A percentile compares a stretch with the other conserved stretches of the same genome.
phyloP scores from a whole-genome alignment of 495 filamentous ascomycete genomes.

The Penicillium goetzii region DNA sequence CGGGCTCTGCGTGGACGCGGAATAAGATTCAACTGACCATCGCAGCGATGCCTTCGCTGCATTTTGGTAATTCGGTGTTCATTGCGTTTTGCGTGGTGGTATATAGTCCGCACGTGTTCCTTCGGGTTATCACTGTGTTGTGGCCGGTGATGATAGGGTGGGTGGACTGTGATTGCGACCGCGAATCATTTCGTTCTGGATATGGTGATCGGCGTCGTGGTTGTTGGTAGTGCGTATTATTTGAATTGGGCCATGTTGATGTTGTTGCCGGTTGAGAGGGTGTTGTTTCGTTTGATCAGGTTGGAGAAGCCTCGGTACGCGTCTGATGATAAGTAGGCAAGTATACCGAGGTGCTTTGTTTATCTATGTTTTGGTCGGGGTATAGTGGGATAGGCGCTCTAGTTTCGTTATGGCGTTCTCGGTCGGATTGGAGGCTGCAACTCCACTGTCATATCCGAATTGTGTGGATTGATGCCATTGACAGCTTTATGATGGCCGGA shows the following conservation, averaged over 20 bases:
- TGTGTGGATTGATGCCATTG: slow-evolving; percentile 2
- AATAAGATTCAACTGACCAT: slow-evolving; percentile 59
- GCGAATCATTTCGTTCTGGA: slow-evolving; percentile 70
- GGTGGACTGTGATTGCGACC: slow-evolving; percentile 64
- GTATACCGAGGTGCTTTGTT: background rate
- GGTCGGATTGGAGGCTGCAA: background rate
- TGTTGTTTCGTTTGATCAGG: slow-evolving; percentile 51
- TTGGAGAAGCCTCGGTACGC: slow-evolving; percentile 53
- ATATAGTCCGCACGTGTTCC: slow-evolving; percentile 44
- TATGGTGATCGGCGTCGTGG: slow-evolving; percentile 53
- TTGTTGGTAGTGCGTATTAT: slow-evolving; percentile 50
- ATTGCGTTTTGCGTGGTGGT: slow-evolving; percentile 60
- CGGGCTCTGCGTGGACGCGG: slow-evolving; percentile 61
- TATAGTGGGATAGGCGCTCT: background rate
- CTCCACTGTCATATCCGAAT: background rate
- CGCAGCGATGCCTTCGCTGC: slow-evolving; percentile 62
- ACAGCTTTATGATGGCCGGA: slow-evolving; percentile 2
- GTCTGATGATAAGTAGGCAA: background rate
- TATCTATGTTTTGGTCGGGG: background rate
- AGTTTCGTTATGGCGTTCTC: background rate
- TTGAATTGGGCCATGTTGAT: slow-evolving; percentile 56
- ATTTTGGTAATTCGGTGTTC: slow-evolving; percentile 61
- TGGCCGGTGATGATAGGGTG: slow-evolving; percentile 63
- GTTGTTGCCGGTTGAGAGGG: slow-evolving; percentile 58
- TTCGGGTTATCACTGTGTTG: slow-evolving; percentile 47